phyloP scores from a whole-genome alignment of 148 eudicot genomes.

The Amaranthus hypochondriacus region DNA sequence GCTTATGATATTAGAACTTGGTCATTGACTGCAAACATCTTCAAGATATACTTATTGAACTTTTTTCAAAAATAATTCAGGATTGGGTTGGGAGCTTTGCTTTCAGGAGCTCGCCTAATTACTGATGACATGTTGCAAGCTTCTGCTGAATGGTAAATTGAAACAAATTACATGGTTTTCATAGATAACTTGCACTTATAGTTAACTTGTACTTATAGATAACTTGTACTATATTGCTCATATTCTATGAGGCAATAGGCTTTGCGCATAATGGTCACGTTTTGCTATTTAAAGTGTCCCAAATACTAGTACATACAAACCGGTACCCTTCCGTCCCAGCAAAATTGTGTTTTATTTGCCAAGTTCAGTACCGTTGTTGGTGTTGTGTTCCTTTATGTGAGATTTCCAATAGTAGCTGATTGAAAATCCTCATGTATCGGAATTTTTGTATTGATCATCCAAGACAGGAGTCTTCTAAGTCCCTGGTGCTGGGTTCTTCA shows the following conservation, averaged over 20 bases:
- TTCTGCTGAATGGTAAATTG: conserved; percentile 80
- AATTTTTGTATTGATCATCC: neutral
- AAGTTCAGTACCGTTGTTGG: neutral
- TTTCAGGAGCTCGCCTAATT: conserved; percentile 84
- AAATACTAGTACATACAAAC: neutral
- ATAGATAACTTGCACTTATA: neutral
- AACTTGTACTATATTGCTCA: neutral
- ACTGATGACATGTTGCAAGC: conserved; percentile 96
- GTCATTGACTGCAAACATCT: conserved; percentile 6
- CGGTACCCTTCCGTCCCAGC: neutral
- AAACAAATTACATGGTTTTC: conserved; percentile 6
- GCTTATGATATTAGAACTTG: neutral
- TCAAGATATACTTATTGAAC: neutral
- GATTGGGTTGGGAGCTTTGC: conserved; percentile 92
- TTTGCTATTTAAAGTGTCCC: neutral
- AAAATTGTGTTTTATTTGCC: neutral
- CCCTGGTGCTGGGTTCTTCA: neutral
- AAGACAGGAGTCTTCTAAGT: neutral
- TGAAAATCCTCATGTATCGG: conserved; percentile 1
- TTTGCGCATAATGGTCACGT: neutral
- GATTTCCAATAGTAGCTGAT: neutral
- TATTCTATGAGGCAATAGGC: neutral
- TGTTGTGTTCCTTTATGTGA: neutral
- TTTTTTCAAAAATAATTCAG: conserved; percentile 39
- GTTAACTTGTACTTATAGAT: neutral